Conservation (phyloP, 176 grass and related monocot species). For the Microstegium vimineum region DNA sequence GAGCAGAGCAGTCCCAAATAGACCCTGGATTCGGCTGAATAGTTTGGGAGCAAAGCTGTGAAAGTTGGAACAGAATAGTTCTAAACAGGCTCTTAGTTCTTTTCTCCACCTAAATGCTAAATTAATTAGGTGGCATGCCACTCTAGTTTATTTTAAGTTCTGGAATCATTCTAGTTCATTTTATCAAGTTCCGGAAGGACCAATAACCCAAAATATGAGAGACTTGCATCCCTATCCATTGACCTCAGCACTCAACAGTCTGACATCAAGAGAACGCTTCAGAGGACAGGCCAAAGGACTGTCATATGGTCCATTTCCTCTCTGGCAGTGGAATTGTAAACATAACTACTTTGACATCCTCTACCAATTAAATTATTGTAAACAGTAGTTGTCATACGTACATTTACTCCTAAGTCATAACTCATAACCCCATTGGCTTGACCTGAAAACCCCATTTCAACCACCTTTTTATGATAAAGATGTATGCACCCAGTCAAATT, state of each 20-base stretch:
- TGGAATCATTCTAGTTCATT: background rate
- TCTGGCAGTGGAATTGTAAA: background rate
- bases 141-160: background rate
- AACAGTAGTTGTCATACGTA: constrained; percentile 18
- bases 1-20: too few species aligned
- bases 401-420: background rate
- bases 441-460: constrained; percentile 12
- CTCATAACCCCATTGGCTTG: constrained; percentile 2
- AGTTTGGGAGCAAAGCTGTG: too few species aligned
- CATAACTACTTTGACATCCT: background rate
- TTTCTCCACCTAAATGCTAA: background rate
- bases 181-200: background rate
- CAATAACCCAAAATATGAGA: background rate
- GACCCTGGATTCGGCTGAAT: too few species aligned
- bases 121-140: background rate
- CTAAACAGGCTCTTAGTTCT: too few species aligned
- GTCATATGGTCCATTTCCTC: background rate
- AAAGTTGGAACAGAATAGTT: too few species aligned
- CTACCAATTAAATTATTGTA: constrained; percentile 10
- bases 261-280: background rate
- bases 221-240: background rate
- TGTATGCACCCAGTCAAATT: constrained; percentile 28
- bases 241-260: background rate
- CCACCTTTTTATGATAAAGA: constrained; percentile 1
- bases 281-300: background rate